Evolutionary conservation across 2,329 filamentous ascomycete species (phyloP).

Genomic region (Calonectria pteridis): DNA sequence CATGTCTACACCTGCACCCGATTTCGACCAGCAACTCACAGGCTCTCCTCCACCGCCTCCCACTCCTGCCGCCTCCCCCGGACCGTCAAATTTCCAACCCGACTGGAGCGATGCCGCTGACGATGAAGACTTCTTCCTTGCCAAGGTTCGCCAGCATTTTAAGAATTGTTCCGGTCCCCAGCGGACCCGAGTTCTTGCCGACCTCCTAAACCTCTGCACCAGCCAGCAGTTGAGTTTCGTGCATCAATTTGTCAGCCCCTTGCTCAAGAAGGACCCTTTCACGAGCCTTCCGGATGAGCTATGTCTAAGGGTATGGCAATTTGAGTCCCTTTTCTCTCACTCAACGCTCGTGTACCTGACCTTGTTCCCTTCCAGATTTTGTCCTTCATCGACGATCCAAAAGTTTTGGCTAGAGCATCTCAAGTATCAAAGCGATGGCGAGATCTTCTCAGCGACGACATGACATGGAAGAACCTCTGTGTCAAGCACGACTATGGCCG

Average conservation of each 20-base stretch:
- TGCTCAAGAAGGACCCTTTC: slow-evolving; percentile 97
- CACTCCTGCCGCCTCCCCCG: slow-evolving; percentile 74
- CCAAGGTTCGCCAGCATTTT: slow-evolving; percentile 85
- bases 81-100: slow-evolving; percentile 70
- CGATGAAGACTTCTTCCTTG: slow-evolving; percentile 85
- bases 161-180: slow-evolving; percentile 80
- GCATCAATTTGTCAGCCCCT: slow-evolving; percentile 92
- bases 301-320: slow-evolving; percentile 81
- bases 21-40: slow-evolving; percentile 72
- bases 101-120: slow-evolving; percentile 85
- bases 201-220: slow-evolving; percentile 93
- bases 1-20: slow-evolving; percentile 73
- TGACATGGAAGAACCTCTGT: slow-evolving; percentile 98
- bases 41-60: slow-evolving; percentile 74
- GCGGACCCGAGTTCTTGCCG: slow-evolving; percentile 84
- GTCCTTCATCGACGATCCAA: slow-evolving; percentile 97
- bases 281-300: slow-evolving; percentile 92
- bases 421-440: slow-evolving; percentile 97
- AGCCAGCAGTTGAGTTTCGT: slow-evolving; percentile 97
- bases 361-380: slow-evolving; percentile 73
- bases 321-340: background rate
- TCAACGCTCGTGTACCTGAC: background rate
- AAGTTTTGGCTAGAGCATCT: slow-evolving; percentile 90
- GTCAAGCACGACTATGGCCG: slow-evolving; percentile 92
- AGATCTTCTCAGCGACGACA: slow-evolving; percentile 93